Evolutionary conservation across 495 filamentous ascomycete species (phyloP).

Genomic region (Penicillium nucicola): DNA sequence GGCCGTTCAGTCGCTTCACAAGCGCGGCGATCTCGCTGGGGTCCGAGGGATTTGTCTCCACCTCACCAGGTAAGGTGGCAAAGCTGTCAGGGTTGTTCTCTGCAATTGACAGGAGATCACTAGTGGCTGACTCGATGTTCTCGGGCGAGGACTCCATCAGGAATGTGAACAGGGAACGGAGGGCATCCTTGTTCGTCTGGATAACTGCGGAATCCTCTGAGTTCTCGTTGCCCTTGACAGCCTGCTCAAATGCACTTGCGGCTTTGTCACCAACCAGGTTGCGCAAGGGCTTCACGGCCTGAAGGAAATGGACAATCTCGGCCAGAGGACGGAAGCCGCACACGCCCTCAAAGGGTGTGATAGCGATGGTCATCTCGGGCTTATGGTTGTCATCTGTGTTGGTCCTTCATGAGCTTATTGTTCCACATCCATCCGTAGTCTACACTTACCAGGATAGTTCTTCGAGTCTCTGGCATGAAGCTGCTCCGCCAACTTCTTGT

Average conservation of each 20-base stretch:
- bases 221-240: constrained; percentile 62
- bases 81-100: constrained; percentile 45
- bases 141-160: constrained; percentile 75
- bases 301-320: constrained; percentile 85
- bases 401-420: not conserved
- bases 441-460: constrained; percentile 75
- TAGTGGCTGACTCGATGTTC: constrained; percentile 59
- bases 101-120: constrained; percentile 69
- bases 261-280: constrained; percentile 68
- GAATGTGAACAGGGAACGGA: constrained; percentile 68
- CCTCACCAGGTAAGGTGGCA: constrained; percentile 31
- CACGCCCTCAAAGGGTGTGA: constrained; percentile 92
- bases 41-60: constrained; percentile 35
- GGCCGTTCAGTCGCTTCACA: constrained; percentile 67
- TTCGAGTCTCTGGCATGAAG: constrained; percentile 81
- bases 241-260: constrained; percentile 64
- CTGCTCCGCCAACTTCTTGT: constrained; percentile 93
- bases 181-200: constrained; percentile 71
- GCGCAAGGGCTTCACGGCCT: constrained; percentile 67
- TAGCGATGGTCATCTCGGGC: constrained; percentile 97
- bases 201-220: constrained; percentile 55
- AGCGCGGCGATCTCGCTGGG: constrained; percentile 67
- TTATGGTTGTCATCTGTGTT: constrained; percentile 92
- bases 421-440: not conserved
- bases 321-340: constrained; percentile 89